These are phyloP conservation scores for Talaromyces atroroseus DNA, from an alignment of 2,329 filamentous ascomycete genomes.

Conservation along the genomic window DNA sequence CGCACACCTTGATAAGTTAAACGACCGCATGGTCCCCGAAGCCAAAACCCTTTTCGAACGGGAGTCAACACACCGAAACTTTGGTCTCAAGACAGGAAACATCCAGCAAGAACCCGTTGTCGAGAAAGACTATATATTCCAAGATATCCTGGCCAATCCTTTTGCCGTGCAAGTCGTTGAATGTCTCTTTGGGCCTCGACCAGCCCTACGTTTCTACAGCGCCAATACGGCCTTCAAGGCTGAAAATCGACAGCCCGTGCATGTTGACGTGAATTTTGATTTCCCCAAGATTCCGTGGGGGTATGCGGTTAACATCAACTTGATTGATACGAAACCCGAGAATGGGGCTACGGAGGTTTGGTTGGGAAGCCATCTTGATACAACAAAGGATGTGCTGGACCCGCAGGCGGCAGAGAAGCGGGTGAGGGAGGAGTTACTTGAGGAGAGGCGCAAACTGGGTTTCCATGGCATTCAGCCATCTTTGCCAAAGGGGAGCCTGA, in stretches of 20 bases:
- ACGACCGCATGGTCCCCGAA: conserved; percentile 26
- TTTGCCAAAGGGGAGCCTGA: conserved; percentile 39
- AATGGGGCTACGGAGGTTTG: conserved; percentile 51
- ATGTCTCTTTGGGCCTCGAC: conserved; percentile 34
- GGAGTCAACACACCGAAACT: conserved; percentile 21
- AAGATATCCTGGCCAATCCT: conserved; percentile 36
- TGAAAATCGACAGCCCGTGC: conserved; percentile 34
- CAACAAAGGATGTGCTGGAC: conserved; percentile 21
- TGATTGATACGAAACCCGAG: conserved; percentile 40
- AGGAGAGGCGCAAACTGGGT: conserved; percentile 26
- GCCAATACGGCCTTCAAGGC: conserved; percentile 38
- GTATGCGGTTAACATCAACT: conserved; percentile 43
- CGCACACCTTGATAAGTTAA: conserved; percentile 28
- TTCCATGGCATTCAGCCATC: too few relatives aligned
- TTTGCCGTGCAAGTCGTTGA: conserved; percentile 31
- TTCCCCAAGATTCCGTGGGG: conserved; percentile 46
- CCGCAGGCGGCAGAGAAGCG: conserved; percentile 12
- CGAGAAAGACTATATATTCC: conserved; percentile 28
- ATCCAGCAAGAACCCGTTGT: conserved; percentile 39
- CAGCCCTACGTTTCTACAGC: conserved; percentile 34
- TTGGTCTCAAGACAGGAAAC: conserved; percentile 28
- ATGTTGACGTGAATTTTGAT: conserved; percentile 41
- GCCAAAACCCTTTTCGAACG: conserved; percentile 27
- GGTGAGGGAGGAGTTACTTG: conserved; percentile 29
- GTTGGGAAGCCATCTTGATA: conserved; percentile 44